Conservation (phyloP, 805 yeast genomes). For the Teunomyces panamensis region DNA sequence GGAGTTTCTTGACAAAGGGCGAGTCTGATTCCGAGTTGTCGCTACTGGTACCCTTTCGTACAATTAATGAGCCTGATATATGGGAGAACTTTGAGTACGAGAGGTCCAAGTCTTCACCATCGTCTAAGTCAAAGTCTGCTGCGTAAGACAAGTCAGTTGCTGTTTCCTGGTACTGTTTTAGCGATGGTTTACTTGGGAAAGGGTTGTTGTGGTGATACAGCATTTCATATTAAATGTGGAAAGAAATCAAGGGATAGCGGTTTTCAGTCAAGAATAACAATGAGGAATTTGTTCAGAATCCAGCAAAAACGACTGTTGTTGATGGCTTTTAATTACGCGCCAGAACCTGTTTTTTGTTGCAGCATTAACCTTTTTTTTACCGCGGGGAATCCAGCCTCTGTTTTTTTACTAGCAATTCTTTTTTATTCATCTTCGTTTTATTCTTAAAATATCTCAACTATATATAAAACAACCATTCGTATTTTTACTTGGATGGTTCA, state of each 20-base stretch:
- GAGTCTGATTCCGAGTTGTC: constrained; percentile 12
- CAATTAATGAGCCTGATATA: constrained; percentile 20
- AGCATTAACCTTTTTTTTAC: not conserved
- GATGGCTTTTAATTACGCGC: not conserved
- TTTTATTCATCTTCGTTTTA: not conserved
- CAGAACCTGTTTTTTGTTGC: not conserved
- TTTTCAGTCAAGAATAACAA: no score
- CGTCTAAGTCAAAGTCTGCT: constrained; percentile 12
- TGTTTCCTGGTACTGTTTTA: constrained; percentile 17
- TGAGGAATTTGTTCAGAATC: no score
- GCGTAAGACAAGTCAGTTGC: constrained; percentile 10
- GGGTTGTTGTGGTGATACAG: not conserved
- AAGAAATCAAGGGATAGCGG: not conserved
- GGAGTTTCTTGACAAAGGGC: constrained; percentile 31
- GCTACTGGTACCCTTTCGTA: constrained; percentile 6
- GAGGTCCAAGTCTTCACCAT: constrained; percentile 22
- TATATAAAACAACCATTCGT: not conserved
- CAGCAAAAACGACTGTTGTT: not conserved
- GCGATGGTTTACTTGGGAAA: not conserved
- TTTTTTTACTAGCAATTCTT: not conserved
- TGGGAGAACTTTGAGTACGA: constrained; percentile 40
- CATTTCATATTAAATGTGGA: not conserved
- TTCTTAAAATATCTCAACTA: not conserved
- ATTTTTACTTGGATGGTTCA: not conserved
- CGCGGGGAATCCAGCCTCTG: not conserved